Evolutionary conservation across 192 early-diverging fungal genomes (phyloP).

Genomic region (Coemansia pectinata): DNA sequence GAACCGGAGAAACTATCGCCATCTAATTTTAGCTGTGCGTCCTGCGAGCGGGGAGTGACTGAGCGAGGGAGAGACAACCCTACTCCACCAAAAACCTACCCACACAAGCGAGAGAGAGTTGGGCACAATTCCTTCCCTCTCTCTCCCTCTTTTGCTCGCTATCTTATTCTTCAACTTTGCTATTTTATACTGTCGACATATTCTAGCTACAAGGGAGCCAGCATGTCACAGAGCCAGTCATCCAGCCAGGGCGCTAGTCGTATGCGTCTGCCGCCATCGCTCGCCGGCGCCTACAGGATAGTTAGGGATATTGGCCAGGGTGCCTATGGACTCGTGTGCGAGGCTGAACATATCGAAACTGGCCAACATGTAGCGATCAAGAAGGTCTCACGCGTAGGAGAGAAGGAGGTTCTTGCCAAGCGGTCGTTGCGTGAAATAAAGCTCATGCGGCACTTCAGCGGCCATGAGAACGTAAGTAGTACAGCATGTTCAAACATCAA

Average conservation of each 20-base stretch:
- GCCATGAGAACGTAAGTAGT: conserved; percentile 79
- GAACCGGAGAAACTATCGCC: background rate
- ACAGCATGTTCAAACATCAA: background rate
- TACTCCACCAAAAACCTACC: background rate
- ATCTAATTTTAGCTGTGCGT: background rate
- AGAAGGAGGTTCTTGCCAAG: conserved; percentile 85
- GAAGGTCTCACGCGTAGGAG: conserved; percentile 81
- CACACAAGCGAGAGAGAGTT: background rate
- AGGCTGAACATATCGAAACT: conserved; percentile 80
- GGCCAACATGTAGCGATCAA: conserved; percentile 92
- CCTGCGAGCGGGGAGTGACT: background rate
- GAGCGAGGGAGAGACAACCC: background rate
- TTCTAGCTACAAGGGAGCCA: background rate
- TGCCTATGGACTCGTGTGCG: conserved; percentile 88
- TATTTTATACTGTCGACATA: background rate
- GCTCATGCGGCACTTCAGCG: conserved; percentile 87
- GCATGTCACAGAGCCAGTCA: conserved; percentile 36
- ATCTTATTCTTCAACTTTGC: background rate
- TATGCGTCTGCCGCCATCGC: conserved; percentile 60
- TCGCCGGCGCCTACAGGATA: conserved; percentile 66
- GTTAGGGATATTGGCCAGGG: conserved; percentile 85
- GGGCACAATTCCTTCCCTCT: background rate
- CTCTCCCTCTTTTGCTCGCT: background rate
- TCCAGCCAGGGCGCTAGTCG: conserved; percentile 27
- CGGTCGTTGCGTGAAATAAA: conserved; percentile 91